Evolutionary conservation across 1,284 basidiomycete species (phyloP), one percentile per base, ranked within the genome.

Genomic region (Sparassis latifolia): DNA sequence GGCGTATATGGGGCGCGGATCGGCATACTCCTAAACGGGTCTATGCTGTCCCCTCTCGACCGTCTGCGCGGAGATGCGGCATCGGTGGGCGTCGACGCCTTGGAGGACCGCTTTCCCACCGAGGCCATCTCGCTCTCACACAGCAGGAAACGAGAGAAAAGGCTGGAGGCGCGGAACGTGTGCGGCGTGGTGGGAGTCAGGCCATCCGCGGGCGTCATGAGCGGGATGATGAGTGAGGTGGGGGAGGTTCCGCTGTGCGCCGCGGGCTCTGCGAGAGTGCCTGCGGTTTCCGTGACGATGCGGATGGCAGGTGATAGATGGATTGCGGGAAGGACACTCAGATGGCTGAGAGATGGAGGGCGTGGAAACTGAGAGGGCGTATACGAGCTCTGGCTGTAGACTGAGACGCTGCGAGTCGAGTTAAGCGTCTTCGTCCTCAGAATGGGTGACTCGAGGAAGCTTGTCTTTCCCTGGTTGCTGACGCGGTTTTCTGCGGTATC

Each of bases 11-110:
- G 20, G 20, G 20, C 20, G 20, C 20, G 20, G 20, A 20, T 20
- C 20, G 20, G 20, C 20, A 20, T 20, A 20, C 20, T 20, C 42
- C 20, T 44, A 10, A 7, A 6, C 9, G 51, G 51, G 28, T 52
- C 51, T 20, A 52, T 45, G 33, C 43, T 45, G 47, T 52, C 51
- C 5, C 10, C 51, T 3, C 40, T 30, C 33, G 46, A 48, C 27
- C 35, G 37, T 43, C 51, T 33, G 37, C 42, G 42, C 4, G 42
- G 20, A 30, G 30, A 44, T 30, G 28, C 42, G 5, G 20, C 20
- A 20, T 20, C 20, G 20, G 20, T 20, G 20, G 20, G 20, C 20
- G 20, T 20, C 20, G 20, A 20, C 20, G 52, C 48, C 44, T 42
- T 46, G 3, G 48, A 53, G 3, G 48, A 50, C 20, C 48, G 48